These are phyloP conservation scores for Chaetoceros tenuissimus DNA, from an alignment of 108 stramenopile genomes.

Conservation along the genomic window DNA sequence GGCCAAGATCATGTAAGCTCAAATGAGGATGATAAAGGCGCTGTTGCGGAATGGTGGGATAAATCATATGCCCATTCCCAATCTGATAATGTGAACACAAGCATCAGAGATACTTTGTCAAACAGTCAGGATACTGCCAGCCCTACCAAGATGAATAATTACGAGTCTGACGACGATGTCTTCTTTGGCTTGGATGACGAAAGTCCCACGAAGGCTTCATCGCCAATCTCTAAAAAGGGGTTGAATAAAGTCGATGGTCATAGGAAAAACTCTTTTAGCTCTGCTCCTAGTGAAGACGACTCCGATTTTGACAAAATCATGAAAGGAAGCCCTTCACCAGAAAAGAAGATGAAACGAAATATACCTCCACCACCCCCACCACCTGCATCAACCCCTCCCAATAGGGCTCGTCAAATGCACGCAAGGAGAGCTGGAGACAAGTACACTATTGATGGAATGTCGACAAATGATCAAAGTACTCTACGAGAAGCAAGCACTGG, in stretches of 20 bases:
- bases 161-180: not conserved
- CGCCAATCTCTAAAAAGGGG: not conserved
- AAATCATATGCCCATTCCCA: not conserved
- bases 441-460: not conserved
- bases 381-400: not conserved
- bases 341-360: not conserved
- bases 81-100: not conserved
- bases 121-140: not conserved
- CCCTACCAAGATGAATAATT: not conserved
- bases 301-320: not conserved
- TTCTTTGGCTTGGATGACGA: not conserved
- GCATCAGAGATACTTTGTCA: not conserved
- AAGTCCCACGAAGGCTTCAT: not conserved
- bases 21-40: not conserved
- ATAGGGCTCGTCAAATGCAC: not conserved
- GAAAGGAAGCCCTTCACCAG: not conserved
- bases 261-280: too few relatives aligned
- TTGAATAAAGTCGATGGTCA: not conserved
- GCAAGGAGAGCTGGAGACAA: not conserved
- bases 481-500: not conserved
- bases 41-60: not conserved
- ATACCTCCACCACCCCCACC: not conserved
- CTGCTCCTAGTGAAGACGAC: not conserved
- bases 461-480: not conserved
- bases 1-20: not conserved